A percentile compares a stretch with the other conserved stretches of the same genome.
Evolutionary conservation across 164 flowering plant species (phyloP).

Genomic region (Nymphaea colorata): DNA sequence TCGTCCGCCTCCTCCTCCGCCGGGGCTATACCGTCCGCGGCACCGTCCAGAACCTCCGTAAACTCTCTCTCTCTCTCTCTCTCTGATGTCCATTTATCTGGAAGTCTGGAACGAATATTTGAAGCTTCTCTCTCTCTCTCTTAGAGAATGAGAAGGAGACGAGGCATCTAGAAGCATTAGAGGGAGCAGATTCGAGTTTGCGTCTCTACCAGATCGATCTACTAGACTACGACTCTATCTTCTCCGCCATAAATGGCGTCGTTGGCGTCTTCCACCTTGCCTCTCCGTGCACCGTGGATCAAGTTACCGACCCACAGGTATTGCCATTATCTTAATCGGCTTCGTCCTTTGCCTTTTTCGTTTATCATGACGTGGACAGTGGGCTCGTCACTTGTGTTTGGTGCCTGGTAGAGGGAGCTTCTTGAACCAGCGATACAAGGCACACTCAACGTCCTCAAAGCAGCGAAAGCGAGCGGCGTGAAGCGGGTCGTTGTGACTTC

Average conservation of each 20-base stretch:
- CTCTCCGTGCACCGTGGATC: slow-evolving; percentile 71
- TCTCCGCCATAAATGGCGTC: slow-evolving; percentile 49
- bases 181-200: slow-evolving; percentile 52
- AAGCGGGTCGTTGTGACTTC: slow-evolving; percentile 86
- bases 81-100: too few relatives aligned
- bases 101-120: neutral
- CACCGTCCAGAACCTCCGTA: slow-evolving; percentile 22
- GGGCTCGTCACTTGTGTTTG: too few relatives aligned
- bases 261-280: slow-evolving; percentile 90
- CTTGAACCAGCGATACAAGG: slow-evolving; percentile 79
- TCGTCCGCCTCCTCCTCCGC: slow-evolving; percentile 19
- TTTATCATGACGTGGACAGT: neutral
- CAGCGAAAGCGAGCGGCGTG: slow-evolving; percentile 61
- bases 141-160: slow-evolving; percentile 71
- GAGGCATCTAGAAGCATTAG: slow-evolving; percentile 59
- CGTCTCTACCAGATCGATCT: slow-evolving; percentile 76
- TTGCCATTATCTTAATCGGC: neutral
- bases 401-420: slow-evolving; percentile 36
- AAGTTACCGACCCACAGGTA: slow-evolving; percentile 60
- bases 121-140: neutral
- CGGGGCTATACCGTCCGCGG: slow-evolving; percentile 24
- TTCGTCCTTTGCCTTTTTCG: neutral
- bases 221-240: slow-evolving; percentile 53
- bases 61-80: neutral
- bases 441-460: slow-evolving; percentile 57